phyloP scores from a whole-genome alignment of 2,329 filamentous ascomycete species.

The Cladophialophora psammophila region DNA sequence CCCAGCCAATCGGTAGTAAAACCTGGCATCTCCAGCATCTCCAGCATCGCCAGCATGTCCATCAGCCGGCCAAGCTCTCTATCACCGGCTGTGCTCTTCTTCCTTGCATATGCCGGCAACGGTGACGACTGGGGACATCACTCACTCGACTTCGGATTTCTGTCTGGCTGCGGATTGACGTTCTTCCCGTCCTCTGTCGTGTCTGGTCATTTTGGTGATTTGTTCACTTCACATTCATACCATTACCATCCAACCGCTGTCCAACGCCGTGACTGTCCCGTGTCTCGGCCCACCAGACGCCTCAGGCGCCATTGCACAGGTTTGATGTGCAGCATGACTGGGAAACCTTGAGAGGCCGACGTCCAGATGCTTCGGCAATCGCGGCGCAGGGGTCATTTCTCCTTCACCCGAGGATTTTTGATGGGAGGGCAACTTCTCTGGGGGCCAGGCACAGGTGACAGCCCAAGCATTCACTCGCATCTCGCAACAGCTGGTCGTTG shows the following conservation, averaged over 20 bases:
- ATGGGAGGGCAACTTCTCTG: neutral
- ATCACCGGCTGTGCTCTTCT: neutral
- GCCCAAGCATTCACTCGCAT: neutral
- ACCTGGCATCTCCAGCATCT: neutral
- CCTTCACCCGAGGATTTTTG: neutral
- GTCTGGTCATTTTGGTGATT: neutral
- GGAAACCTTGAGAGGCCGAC: neutral
- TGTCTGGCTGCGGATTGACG: neutral
- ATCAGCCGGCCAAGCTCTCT: neutral
- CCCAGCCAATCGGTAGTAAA: neutral
- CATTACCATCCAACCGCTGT: neutral
- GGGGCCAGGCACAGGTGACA: neutral
- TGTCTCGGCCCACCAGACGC: slow-evolving; percentile 11
- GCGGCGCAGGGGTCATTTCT: neutral
- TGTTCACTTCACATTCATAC: neutral
- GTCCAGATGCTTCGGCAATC: neutral
- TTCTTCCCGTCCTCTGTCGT: neutral
- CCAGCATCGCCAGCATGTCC: neutral
- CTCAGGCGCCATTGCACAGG: neutral
- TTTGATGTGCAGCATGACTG: neutral
- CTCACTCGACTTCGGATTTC: neutral
- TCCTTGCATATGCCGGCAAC: neutral
- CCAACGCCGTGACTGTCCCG: slow-evolving; percentile 1
- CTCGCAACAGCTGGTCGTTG: neutral
- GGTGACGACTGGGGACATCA: neutral